These are phyloP conservation scores for Eryngium alpinum DNA, from an alignment of 140 eudicot species.

Conservation along the genomic window DNA sequence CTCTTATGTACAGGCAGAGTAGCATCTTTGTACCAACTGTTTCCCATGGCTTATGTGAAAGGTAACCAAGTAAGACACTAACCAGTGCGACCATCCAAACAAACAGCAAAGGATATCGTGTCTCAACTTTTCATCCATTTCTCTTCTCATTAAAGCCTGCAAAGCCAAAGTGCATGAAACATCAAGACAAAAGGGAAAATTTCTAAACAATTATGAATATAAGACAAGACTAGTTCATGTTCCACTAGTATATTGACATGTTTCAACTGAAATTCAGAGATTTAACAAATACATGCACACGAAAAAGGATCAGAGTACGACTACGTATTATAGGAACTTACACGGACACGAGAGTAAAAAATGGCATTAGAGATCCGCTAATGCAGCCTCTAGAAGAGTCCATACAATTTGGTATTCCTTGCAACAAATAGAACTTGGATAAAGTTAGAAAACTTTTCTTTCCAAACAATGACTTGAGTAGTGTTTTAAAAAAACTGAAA, in stretches of 20 bases:
- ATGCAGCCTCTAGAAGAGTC: background rate
- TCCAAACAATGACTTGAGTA: background rate
- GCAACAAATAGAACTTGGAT: background rate
- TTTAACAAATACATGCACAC: no score
- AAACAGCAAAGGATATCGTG: constrained; percentile 41
- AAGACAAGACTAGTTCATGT: background rate
- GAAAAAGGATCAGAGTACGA: background rate
- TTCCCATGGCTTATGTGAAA: constrained; percentile 27
- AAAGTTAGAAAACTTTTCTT: background rate
- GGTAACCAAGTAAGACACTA: constrained; percentile 42
- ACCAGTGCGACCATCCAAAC: constrained; percentile 49
- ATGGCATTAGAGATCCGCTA: no score
- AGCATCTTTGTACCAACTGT: constrained; percentile 1
- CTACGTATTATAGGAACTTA: background rate
- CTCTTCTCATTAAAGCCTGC: constrained; percentile 41
- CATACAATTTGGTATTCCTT: background rate
- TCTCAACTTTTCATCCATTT: constrained; percentile 27
- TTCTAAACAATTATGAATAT: background rate
- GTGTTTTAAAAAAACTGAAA: background rate
- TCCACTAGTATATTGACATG: background rate
- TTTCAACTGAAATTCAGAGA: background rate
- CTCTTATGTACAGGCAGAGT: constrained; percentile 2
- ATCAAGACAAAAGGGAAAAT: background rate
- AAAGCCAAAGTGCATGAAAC: constrained; percentile 7
- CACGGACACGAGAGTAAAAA: background rate